Evolutionary conservation across 116 monocot species (phyloP), one percentile per base, ranked within the genome.

Genomic region (Posidonia oceanica): DNA sequence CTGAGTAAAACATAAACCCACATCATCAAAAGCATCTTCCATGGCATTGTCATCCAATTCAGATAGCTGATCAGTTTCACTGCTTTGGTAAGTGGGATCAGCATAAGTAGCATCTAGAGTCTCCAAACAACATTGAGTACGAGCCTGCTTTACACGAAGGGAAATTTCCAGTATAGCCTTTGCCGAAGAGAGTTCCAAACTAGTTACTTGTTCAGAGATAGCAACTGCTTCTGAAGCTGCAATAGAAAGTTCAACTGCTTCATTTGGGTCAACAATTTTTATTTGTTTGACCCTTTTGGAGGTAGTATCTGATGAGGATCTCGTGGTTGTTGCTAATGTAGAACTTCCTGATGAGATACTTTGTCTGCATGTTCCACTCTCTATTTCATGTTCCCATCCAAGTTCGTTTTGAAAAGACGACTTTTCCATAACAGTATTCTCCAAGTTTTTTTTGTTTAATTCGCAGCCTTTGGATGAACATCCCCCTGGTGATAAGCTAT

Each of bases 161-260:
- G 83, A 79, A 66, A 85, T 68, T 80, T 89, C 85, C 36, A 94
- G 54, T 64, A 88, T 62, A 72, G 81, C 23, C n/a, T 52, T 29
- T 64, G 76, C 65, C 20, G 75, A 70, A 21, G 85, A 78, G 76
- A 63, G 39, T 42, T 81, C 82, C 69, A 59, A 69, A 4, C 68
- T 48, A 54, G 17, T 54, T 42, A 77, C 59, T 64, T 88, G 69
- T 67, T 93, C 86, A 68, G 86, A 80, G 66, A 94, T 89, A 48
- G 72, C 87, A 61, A 89, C 70, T 59, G 94, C 94, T 81, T 94
- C 87, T 41, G 94, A 89, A 42, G 89, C 89, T 60, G 84, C 79
- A 77, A 94, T 80, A 52, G 39, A 71, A 37, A 70, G 70, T 58
- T 70, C 70, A 3, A 70, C 54, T 10, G 58, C 70, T 55, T 58